Evolutionary conservation across 73 alveolate species (phyloP).

Genomic region (Durusdinium trenchii): DNA sequence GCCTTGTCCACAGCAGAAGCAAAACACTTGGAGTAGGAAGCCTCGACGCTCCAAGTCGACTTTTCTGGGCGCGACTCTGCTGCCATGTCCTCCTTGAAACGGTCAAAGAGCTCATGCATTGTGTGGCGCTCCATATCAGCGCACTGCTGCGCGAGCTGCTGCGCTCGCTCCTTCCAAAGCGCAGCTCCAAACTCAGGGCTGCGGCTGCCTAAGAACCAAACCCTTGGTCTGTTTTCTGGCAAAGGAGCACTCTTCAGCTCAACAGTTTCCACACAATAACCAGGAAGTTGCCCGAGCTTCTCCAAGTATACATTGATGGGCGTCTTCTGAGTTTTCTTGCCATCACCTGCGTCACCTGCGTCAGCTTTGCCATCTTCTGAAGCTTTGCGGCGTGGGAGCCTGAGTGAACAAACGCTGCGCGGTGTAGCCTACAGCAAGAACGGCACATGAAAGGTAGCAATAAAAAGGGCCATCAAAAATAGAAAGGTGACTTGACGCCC

Average conservation of each 20-base stretch:
- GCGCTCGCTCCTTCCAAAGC: not conserved
- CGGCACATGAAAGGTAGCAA: too few relatives aligned
- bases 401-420: too few relatives aligned
- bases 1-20: not conserved
- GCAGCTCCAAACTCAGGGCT: not conserved
- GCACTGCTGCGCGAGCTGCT: not conserved
- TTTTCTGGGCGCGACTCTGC: not conserved
- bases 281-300: not conserved
- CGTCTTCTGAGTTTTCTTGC: not conserved
- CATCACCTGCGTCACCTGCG: not conserved
- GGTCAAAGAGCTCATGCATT: not conserved
- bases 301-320: not conserved
- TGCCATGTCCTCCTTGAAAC: not conserved
- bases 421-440: too few relatives aligned
- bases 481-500: not conserved
- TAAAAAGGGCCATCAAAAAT: not conserved
- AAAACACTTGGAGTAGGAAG: not conserved
- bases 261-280: not conserved
- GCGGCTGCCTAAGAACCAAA: not conserved
- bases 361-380: not conserved
- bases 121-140: not conserved
- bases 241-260: not conserved
- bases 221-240: not conserved
- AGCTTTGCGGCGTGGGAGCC: too few relatives aligned
- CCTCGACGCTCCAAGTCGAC: not conserved